Percentiles rank a stretch among this genome's conserved stretches.
Evolutionary conservation across 768 basidiomycete genomes (phyloP).

Genomic region (Tricholoma matsutake): DNA sequence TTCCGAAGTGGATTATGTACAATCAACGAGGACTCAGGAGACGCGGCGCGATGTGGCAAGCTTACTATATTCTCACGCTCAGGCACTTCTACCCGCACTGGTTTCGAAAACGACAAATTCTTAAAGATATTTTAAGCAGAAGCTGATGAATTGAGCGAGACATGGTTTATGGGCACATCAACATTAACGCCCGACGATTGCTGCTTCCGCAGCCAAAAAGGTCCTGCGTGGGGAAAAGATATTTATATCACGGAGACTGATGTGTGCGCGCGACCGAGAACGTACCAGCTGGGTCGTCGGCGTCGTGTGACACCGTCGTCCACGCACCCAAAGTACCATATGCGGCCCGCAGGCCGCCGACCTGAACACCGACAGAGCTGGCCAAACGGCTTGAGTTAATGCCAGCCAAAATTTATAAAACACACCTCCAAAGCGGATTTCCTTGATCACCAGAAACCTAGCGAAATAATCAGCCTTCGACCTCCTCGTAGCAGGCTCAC

Average conservation of each 20-base stretch:
- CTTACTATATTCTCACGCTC: constrained; percentile 9
- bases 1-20: background rate
- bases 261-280: constrained; percentile 1
- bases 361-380: constrained; percentile 60
- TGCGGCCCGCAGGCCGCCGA: constrained; percentile 57
- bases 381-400: background rate
- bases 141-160: constrained; percentile 9
- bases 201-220: constrained; percentile 34
- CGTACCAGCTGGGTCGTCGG: constrained; percentile 44
- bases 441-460: constrained; percentile 52
- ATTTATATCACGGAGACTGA: background rate
- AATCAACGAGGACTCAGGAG: background rate
- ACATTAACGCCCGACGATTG: constrained; percentile 1
- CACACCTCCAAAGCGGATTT: constrained; percentile 56
- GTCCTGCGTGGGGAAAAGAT: constrained; percentile 21
- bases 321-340: constrained; percentile 57
- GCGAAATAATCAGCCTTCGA: background rate
- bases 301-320: constrained; percentile 44
- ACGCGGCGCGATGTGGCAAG: background rate
- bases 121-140: background rate
- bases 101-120: background rate
- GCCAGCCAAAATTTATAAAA: background rate
- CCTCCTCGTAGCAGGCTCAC: background rate
- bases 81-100: too few relatives aligned
- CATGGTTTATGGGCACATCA: constrained; percentile 14